Evolutionary conservation across 139 green algal genomes (phyloP).

Genomic region (Mesostigma viride): DNA sequence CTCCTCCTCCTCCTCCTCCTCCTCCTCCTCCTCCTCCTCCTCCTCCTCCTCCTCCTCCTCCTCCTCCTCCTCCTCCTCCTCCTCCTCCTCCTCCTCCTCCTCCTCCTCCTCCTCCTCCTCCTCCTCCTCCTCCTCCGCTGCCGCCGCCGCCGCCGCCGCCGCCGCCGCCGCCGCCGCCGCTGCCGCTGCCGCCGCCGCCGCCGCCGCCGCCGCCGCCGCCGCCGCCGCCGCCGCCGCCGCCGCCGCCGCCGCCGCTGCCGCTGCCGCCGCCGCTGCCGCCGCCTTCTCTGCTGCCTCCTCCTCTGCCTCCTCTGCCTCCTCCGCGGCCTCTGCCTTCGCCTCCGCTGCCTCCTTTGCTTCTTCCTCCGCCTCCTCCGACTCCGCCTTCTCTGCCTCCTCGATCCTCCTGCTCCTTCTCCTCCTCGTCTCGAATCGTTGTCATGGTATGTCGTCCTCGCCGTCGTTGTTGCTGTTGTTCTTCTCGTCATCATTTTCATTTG

Average conservation of each 20-base stretch:
- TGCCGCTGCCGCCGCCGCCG: too few relatives aligned
- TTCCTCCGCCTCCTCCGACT: neutral
- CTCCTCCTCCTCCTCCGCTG: too few relatives aligned
- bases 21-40: neutral
- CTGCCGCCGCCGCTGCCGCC: too few relatives aligned
- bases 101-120: constrained; percentile 1
- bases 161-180: too few relatives aligned
- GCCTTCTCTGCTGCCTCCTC: neutral
- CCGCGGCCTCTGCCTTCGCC: neutral
- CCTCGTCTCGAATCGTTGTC: too few relatives aligned
- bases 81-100: neutral
- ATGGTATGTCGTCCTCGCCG: too few relatives aligned
- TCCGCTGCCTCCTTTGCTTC: neutral
- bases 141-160: too few relatives aligned
- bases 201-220: too few relatives aligned
- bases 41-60: neutral
- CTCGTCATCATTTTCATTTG: too few relatives aligned
- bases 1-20: constrained; percentile 1
- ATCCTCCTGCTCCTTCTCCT: neutral
- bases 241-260: too few relatives aligned
- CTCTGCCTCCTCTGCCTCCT: neutral
- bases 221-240: too few relatives aligned
- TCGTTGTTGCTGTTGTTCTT: too few relatives aligned
- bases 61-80: neutral
- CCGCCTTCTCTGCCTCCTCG: neutral